phyloP scores from a whole-genome alignment of 345 rosid species.

The Eutrema yunnanense region DNA sequence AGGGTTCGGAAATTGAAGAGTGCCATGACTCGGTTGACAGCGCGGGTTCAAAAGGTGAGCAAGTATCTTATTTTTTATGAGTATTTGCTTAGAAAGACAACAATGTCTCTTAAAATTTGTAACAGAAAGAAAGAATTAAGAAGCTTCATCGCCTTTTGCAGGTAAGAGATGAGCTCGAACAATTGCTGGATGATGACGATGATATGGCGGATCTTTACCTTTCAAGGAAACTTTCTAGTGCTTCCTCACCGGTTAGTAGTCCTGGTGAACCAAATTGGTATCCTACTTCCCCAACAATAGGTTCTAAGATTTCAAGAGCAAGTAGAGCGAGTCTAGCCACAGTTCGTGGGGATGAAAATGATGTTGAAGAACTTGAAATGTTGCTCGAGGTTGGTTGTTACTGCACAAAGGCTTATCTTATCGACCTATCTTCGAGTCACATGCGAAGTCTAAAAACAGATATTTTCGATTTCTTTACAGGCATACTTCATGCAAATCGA shows the following conservation, averaged over 20 bases:
- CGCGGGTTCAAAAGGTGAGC: constrained; percentile 88
- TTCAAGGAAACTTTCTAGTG: constrained; percentile 72
- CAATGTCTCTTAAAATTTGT: background rate
- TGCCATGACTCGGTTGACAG: constrained; percentile 93
- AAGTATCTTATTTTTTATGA: background rate
- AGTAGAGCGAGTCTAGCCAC: constrained; percentile 85
- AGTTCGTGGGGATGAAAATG: constrained; percentile 82
- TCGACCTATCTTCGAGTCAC: background rate
- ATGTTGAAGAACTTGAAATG: constrained; percentile 99
- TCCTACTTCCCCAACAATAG: constrained; percentile 80
- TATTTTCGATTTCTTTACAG: constrained; percentile 34
- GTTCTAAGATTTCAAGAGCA: constrained; percentile 91
- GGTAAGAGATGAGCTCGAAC: constrained; percentile 98
- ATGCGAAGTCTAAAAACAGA: background rate
- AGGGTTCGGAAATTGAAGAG: constrained; percentile 96
- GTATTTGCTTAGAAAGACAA: background rate
- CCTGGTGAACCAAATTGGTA: constrained; percentile 72
- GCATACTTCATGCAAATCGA: constrained; percentile 97
- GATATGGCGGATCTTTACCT: constrained; percentile 98
- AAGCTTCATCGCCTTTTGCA: constrained; percentile 23
- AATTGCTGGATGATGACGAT: constrained; percentile 92
- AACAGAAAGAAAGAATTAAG: background rate
- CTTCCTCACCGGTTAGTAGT: constrained; percentile 64
- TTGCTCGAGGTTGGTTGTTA: constrained; percentile 64
- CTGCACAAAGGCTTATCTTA: background rate